These are phyloP conservation scores for Phaeosphaeriaceae sp. DNA, from an alignment of 2,329 filamentous ascomycete species.

Conservation along the genomic window DNA sequence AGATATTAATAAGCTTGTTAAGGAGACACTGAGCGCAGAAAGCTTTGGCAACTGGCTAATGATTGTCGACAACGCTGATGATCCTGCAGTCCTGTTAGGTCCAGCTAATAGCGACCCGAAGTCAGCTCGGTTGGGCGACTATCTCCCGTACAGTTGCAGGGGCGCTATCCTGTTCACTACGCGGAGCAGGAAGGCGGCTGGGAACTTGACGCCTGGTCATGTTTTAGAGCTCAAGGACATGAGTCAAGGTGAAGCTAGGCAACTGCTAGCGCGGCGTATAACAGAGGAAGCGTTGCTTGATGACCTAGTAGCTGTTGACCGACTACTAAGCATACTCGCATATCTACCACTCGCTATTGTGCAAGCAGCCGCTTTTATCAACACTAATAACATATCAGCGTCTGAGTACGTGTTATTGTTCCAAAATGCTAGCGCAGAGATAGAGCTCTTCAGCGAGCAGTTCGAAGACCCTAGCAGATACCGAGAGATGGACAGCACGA, in stretches of 20 bases:
- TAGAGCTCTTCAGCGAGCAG: constrained; percentile 37
- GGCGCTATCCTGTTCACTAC: constrained; percentile 45
- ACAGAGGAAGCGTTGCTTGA: constrained; percentile 15
- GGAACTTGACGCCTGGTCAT: constrained; percentile 14
- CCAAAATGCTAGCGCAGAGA: constrained; percentile 26
- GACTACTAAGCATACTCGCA: constrained; percentile 37
- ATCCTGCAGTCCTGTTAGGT: constrained; percentile 41
- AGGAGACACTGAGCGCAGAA: constrained; percentile 36
- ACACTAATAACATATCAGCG: constrained; percentile 25
- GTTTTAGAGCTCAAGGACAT: constrained; percentile 32
- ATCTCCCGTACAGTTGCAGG: constrained; percentile 39
- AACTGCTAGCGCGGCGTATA: constrained; percentile 14
- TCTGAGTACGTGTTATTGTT: constrained; percentile 24
- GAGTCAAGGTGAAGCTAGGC: constrained; percentile 18
- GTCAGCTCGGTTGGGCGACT: constrained; percentile 19
- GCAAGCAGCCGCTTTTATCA: constrained; percentile 27
- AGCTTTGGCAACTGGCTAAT: constrained; percentile 47
- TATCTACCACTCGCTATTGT: constrained; percentile 21
- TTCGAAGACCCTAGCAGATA: constrained; percentile 44
- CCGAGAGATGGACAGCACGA: constrained; percentile 36
- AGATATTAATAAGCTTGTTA: constrained; percentile 49
- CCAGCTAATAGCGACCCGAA: background rate
- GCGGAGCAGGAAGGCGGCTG: constrained; percentile 19
- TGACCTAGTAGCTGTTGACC: constrained; percentile 13
- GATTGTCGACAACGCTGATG: constrained; percentile 55